phyloP scores from a whole-genome alignment of 2,329 filamentous ascomycete species.

The Colletotrichum melonis region DNA sequence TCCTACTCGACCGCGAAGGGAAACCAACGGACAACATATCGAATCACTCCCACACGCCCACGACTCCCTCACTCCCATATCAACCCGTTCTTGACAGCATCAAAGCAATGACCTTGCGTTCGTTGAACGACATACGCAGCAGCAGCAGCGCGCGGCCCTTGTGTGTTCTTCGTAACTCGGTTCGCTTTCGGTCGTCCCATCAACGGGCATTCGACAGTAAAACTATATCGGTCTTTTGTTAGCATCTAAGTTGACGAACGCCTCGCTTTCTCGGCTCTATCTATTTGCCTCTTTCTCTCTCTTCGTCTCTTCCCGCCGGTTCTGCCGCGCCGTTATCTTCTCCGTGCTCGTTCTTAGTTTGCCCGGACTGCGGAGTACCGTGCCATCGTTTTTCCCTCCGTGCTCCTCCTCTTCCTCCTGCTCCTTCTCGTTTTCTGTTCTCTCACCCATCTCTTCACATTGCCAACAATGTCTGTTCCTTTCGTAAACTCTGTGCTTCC shows the following conservation, averaged over 20 bases:
- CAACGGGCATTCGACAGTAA: constrained; percentile 23
- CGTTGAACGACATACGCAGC: background rate
- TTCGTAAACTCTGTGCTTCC: background rate
- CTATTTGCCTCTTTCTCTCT: no score
- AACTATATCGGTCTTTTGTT: background rate
- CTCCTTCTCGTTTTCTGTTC: background rate
- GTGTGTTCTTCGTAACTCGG: background rate
- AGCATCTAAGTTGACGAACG: background rate
- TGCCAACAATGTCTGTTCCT: background rate
- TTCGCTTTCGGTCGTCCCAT: constrained; percentile 30
- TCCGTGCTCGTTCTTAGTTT: no score
- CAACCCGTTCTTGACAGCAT: constrained; percentile 7
- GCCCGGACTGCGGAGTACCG: no score
- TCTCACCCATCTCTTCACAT: background rate
- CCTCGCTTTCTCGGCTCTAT: no score
- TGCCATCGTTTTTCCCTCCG: background rate
- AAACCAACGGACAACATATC: no score
- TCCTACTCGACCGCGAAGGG: background rate
- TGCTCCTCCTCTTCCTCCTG: background rate
- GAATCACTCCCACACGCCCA: background rate
- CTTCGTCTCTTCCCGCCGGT: no score
- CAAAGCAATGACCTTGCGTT: constrained; percentile 13
- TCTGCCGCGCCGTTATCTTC: no score
- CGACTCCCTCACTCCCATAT: background rate
- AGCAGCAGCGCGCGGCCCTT: background rate